A percentile compares a stretch with the other conserved stretches of the same genome.
Conservation (phyloP, 768 basidiomycete species). For the Boletellus sp. region DNA sequence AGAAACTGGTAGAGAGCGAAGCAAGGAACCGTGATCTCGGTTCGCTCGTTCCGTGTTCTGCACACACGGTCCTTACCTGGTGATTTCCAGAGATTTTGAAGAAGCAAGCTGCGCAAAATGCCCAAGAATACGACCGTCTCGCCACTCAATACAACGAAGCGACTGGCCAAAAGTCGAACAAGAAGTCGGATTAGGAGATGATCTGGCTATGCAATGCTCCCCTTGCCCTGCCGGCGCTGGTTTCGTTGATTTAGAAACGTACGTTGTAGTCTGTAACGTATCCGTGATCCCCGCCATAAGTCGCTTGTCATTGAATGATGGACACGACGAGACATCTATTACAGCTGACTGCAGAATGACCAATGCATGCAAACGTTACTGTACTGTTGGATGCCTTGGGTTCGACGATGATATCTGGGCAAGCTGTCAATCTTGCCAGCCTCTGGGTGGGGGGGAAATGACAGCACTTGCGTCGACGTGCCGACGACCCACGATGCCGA, state of each 20-base stretch:
- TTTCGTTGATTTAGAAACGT: background rate
- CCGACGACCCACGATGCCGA: no score
- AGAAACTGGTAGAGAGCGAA: conserved; percentile 55
- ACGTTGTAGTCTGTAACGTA: background rate
- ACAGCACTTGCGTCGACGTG: no score
- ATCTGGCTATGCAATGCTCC: background rate
- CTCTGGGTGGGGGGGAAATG: no score
- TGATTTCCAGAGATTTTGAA: conserved; percentile 61
- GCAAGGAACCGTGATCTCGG: conserved; percentile 65
- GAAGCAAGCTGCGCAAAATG: conserved; percentile 77
- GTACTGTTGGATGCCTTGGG: no score
- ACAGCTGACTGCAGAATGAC: no score
- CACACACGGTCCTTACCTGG: background rate
- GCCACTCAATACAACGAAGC: conserved; percentile 72
- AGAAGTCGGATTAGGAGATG: conserved; percentile 56
- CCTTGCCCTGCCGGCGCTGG: background rate
- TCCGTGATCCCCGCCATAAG: background rate
- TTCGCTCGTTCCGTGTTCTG: conserved; percentile 26
- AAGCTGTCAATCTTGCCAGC: no score
- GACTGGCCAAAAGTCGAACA: conserved; percentile 57
- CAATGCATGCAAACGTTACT: no score
- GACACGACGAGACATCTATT: background rate
- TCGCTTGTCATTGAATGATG: background rate
- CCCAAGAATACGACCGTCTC: conserved; percentile 76
- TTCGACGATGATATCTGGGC: no score